Evolutionary conservation across 2,329 filamentous ascomycete genomes (phyloP).

Genomic region (Diaporthe vexans): DNA sequence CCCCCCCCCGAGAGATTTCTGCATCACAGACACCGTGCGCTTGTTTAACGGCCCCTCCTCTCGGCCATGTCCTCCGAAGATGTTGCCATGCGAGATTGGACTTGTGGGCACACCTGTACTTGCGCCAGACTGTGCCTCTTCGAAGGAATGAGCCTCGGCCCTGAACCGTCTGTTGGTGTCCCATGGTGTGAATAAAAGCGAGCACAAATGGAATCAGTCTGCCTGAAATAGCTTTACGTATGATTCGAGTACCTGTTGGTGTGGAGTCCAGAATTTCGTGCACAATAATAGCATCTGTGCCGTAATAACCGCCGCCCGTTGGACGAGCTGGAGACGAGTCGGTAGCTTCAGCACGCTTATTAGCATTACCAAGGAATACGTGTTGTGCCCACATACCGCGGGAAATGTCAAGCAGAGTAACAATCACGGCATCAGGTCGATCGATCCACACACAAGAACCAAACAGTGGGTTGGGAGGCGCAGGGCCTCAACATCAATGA

Average conservation of each 20-base stretch:
- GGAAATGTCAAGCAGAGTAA: neutral
- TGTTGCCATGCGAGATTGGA: constrained; percentile 15
- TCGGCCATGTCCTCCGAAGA: neutral
- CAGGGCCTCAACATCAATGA: constrained; percentile 20
- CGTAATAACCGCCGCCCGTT: neutral
- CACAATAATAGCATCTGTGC: constrained; percentile 12
- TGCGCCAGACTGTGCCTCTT: constrained; percentile 10
- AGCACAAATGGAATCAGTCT: neutral
- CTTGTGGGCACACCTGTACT: neutral
- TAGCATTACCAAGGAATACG: neutral
- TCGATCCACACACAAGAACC: neutral
- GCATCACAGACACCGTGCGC: neutral
- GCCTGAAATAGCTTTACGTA: constrained; percentile 17
- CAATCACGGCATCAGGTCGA: neutral
- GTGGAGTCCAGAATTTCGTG: neutral
- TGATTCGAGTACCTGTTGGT: constrained; percentile 18
- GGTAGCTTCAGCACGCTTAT: neutral
- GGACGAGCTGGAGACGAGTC: neutral
- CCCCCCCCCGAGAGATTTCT: no score
- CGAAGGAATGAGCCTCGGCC: neutral
- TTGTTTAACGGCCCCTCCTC: neutral
- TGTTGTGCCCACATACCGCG: neutral
- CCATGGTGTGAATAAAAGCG: constrained; percentile 6
- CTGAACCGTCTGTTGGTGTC: neutral
- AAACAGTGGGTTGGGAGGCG: neutral